Evolutionary conservation across 805 yeast species (phyloP).

Genomic region (Cyberlindnera galapagoensis): DNA sequence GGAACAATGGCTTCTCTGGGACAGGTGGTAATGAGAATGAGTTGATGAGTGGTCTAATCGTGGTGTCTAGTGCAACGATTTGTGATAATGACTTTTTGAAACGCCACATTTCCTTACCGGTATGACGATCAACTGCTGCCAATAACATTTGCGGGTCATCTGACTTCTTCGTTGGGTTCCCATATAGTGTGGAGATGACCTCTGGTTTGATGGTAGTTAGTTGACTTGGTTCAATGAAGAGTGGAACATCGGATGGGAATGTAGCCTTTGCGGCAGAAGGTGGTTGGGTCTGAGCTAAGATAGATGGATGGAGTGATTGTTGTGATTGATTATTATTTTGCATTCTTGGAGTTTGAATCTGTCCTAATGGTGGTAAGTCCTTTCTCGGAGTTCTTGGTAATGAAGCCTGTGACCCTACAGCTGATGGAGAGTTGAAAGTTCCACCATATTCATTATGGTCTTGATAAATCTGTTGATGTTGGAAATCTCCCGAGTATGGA

Average conservation of each 20-base stretch:
- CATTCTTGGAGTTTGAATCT: too few species aligned
- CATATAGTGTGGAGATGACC: slow-evolving; percentile 42
- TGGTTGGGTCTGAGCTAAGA: too few species aligned
- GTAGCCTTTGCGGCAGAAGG: slow-evolving; percentile 1
- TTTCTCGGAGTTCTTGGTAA: slow-evolving; percentile 2
- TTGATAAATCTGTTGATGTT: slow-evolving; percentile 9
- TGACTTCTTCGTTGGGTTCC: slow-evolving; percentile 33
- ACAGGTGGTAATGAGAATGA: slow-evolving; percentile 44
- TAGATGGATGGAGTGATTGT: too few species aligned
- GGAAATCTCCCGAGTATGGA: slow-evolving; percentile 9
- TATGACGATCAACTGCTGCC: slow-evolving; percentile 54
- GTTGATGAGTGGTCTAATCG: slow-evolving; percentile 48
- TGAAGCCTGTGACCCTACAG: too few species aligned
- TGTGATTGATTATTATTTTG: too few species aligned
- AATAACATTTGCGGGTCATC: slow-evolving; percentile 60
- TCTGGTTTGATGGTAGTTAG: slow-evolving; percentile 43
- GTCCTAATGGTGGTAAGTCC: not conserved
- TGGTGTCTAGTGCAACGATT: slow-evolving; percentile 54
- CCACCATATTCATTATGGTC: slow-evolving; percentile 8
- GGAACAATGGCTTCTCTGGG: slow-evolving; percentile 58
- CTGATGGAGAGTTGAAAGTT: slow-evolving; percentile 1
- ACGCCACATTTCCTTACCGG: slow-evolving; percentile 67
- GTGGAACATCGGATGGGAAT: slow-evolving; percentile 32
- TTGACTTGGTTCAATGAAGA: slow-evolving; percentile 56
- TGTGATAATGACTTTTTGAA: slow-evolving; percentile 59